Base-by-base conservation (phyloP, 805 yeast genomes). In the Kazachstania bromeliacearum region DNA sequence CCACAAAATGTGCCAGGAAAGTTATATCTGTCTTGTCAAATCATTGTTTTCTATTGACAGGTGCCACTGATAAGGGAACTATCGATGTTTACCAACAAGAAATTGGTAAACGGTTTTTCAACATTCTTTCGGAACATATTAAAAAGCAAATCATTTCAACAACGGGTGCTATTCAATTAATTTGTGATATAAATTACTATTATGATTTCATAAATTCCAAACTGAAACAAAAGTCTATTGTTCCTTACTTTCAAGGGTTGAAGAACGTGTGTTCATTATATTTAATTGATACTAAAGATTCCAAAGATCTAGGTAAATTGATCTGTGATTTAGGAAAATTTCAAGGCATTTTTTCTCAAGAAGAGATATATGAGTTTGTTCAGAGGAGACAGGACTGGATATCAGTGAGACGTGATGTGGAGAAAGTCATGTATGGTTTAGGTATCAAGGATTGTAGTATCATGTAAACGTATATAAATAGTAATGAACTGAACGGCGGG, bases 11-110 rank as follows among this genome's bases (percentile, higher is more conserved):
- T 39, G 92, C 94, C 0, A 48, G 48, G 8, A 71, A 73, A 38
- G 77, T 74, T 3, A 74, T 85, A 3, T 63, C 67, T 15, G 64
- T 88, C 17, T 57, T 92, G 37, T 71, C 72, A 9, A 73, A 77
- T 12, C 94, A 89, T 53, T 75, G 88, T 42, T 74, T 72, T 38
- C 61, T 88, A 38, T 62, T 89, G 30, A 75, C 72, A 13, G 94
- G 87, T 2, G 73, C 92, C 4, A 84, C 96, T 0, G 97, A 89
- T 37, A 84, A 80, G 52, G 73, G 85, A 1, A 79, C 94, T 9
- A 71, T 88, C 18, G 97, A 88, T 47, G 94, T 89, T 0, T 92
- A 87, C 53, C 92, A 88, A 48, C 95, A 88, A 53, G 98, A 92
- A 51, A 78, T 89, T 23, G 95, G 95, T 0, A 84, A 85, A 55